phyloP scores from a whole-genome alignment of 2,329 filamentous ascomycete species.

The Dothideomycetes sp. region DNA sequence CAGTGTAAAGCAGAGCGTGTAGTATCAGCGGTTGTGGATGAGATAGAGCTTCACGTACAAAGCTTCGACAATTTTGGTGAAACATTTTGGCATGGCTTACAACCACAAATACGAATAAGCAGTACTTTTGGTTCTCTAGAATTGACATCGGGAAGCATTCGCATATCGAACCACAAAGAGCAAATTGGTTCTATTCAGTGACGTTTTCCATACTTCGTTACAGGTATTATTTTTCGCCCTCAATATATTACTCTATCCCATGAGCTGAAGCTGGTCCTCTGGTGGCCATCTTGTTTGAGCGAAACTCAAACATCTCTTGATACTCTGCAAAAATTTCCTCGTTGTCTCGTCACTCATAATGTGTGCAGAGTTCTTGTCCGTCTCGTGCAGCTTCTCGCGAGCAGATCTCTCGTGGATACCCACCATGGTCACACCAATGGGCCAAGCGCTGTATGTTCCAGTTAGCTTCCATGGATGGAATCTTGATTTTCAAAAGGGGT shows the following conservation, averaged over 20 bases:
- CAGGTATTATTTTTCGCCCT: too few species aligned
- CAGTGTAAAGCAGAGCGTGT: too few species aligned
- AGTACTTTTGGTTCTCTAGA: too few species aligned
- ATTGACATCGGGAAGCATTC: too few species aligned
- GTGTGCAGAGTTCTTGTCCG: constrained; percentile 66
- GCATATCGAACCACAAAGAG: too few species aligned
- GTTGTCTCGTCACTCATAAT: constrained; percentile 97
- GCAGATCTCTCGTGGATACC: constrained; percentile 97
- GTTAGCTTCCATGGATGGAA: constrained; percentile 1
- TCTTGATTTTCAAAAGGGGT: constrained; percentile 2
- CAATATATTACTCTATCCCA: too few species aligned
- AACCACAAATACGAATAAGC: not conserved
- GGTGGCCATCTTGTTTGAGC: constrained; percentile 95
- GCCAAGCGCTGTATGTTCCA: constrained; percentile 57
- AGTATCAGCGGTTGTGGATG: too few species aligned
- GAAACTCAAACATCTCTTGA: constrained; percentile 93
- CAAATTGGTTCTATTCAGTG: too few species aligned
- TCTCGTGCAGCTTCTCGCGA: constrained; percentile 84
- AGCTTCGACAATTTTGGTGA: not conserved
- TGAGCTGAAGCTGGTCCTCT: constrained; percentile 81
- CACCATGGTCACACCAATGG: constrained; percentile 98
- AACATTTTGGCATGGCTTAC: not conserved
- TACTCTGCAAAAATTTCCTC: constrained; percentile 91
- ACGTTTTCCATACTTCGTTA: too few species aligned
- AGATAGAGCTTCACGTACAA: not conserved